These are phyloP conservation scores for Calamus simplicifolius DNA, from an alignment of 176 grass and related monocot species.

Conservation along the genomic window DNA sequence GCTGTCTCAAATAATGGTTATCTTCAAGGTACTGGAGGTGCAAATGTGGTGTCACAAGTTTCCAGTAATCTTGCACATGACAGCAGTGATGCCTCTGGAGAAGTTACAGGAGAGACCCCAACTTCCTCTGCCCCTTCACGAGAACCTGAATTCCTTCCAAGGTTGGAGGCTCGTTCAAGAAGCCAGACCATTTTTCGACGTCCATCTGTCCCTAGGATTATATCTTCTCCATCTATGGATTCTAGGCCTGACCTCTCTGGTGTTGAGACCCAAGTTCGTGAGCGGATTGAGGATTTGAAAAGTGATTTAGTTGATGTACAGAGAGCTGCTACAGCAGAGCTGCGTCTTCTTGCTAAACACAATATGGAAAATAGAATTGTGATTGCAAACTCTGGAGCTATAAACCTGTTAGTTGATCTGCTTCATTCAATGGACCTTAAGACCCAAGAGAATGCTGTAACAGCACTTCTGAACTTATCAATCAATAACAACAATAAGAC, in stretches of 20 bases:
- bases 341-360: constrained; percentile 55
- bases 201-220: constrained; percentile 54
- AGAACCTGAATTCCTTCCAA: constrained; percentile 30
- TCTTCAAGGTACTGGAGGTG: constrained; percentile 13
- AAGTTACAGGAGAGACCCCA: constrained; percentile 28
- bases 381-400: constrained; percentile 47
- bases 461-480: constrained; percentile 65
- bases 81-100: constrained; percentile 41
- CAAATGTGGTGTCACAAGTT: constrained; percentile 32
- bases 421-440: constrained; percentile 51
- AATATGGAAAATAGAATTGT: constrained; percentile 61
- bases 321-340: constrained; percentile 43
- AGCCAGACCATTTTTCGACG: constrained; percentile 34
- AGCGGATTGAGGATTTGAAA: constrained; percentile 53
- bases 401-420: constrained; percentile 53
- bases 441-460: constrained; percentile 73
- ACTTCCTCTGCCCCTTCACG: constrained; percentile 29
- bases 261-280: constrained; percentile 36
- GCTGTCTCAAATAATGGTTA: constrained; percentile 32
- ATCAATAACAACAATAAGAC: constrained; percentile 79
- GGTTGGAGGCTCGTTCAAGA: constrained; percentile 30
- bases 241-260: constrained; percentile 41
- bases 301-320: constrained; percentile 36
- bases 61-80: constrained; percentile 41
- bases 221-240: constrained; percentile 51